Evolutionary conservation across 2,329 filamentous ascomycete species (phyloP), one percentile per base, ranked within the genome.

Genomic region (Hymenoscyphus repandus): DNA sequence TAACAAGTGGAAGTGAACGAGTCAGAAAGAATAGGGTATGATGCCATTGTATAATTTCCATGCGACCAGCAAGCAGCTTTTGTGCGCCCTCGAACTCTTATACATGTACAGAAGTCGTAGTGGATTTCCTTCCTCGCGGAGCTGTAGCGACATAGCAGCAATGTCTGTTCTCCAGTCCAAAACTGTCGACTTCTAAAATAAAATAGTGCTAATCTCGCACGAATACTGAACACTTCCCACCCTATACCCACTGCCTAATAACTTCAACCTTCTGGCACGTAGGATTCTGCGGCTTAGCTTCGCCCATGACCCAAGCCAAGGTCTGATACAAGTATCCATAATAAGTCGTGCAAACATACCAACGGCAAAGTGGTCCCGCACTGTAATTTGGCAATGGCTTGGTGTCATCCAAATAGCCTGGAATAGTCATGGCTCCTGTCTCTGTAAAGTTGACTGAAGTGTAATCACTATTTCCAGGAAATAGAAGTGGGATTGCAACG

Each of bases 311-410:
- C 69, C 70, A 74, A 22, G 62, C 65, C 39, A 75, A 49, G 5
- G 67, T 70, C n/a, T 56, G 55, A 56, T 76, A 76, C 20, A 49
- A 47, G 54, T 76, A 76, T 13, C 62, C 68, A 1, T 45, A 70
- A 44, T 70, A 66, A 1, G 72, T 75, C 37, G 64, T 56, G 58
- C 74, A 77, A 4, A 69, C 62, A 54, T 70, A 72, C 74, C 74
- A 77, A 62, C 58, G 68, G 63, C 51, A 68, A 57, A 53, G 56
- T 49, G 22, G 54, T 54, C 6, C 47, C 39, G 62, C 15, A 1
- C 45, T 33, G 33, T 58, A 56, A 4, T 43, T 51, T 1, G 66
- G 58, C 13, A 72, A 71, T 11, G 54, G 58, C 1, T 66, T 62
- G 6, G 61, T 67, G 53, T 74, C 72, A 51, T 74, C 67, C 7